Evolutionary conservation across 1,284 basidiomycete species (phyloP).

Genomic region (Puccinia hordei): DNA sequence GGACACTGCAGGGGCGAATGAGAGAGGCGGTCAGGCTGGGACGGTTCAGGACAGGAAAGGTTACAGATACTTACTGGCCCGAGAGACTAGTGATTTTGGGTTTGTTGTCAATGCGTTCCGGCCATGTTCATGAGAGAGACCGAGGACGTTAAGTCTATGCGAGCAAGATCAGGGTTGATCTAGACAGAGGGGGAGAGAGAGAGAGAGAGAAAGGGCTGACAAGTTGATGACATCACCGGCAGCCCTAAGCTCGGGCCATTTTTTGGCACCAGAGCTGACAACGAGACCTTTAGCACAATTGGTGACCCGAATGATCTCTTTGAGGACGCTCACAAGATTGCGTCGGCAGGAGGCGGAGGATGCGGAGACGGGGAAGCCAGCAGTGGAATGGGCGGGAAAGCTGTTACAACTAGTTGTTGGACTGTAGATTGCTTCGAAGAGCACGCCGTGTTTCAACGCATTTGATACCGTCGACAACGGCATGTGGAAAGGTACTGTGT

Average conservation of each 20-base stretch:
- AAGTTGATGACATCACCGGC: conserved; percentile 31
- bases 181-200: not conserved
- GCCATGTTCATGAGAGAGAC: conserved; percentile 26
- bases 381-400: not conserved
- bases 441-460: conserved; percentile 10
- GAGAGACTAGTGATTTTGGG: conserved; percentile 12
- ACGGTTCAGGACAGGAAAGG: not conserved
- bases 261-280: conserved; percentile 20
- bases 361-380: conserved; percentile 7
- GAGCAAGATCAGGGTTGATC: not conserved
- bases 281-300: conserved; percentile 32
- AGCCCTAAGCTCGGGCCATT: conserved; percentile 5
- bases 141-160: conserved; percentile 32
- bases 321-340: conserved; percentile 1
- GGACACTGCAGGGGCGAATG: not conserved
- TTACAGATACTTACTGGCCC: conserved; percentile 22
- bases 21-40: not conserved
- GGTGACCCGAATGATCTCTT: conserved; percentile 37
- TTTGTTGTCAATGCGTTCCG: conserved; percentile 10
- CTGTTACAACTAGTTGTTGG: not conserved
- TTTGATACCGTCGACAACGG: conserved; percentile 34
- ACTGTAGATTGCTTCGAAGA: conserved; percentile 21
- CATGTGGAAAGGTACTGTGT: conserved; percentile 36
- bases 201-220: not conserved
- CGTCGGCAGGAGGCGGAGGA: not conserved